Conservation (phyloP, 805 yeast species). For the Suhomyces tanzawaensis region DNA sequence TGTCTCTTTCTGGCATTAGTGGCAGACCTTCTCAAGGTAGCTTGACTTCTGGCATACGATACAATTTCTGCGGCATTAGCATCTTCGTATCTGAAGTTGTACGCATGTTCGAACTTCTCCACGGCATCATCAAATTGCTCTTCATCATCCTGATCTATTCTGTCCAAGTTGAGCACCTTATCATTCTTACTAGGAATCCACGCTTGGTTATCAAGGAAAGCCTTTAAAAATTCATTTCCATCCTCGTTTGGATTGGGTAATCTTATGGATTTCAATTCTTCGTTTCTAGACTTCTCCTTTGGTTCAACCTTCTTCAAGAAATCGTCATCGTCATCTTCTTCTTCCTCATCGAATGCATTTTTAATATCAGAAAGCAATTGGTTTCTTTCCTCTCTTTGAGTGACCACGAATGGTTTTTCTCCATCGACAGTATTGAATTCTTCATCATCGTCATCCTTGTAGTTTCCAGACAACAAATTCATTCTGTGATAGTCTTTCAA, state of each 20-base stretch:
- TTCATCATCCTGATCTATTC: conserved; percentile 57
- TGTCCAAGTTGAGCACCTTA: conserved; percentile 51
- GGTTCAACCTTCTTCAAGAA: conserved; percentile 49
- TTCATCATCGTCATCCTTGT: conserved; percentile 53
- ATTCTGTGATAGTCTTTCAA: conserved; percentile 91
- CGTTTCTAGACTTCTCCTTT: conserved; percentile 34
- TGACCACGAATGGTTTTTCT: conserved; percentile 69
- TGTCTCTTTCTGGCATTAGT: conserved; percentile 74
- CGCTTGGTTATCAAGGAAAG: conserved; percentile 73
- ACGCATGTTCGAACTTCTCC: conserved; percentile 86
- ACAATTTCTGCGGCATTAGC: conserved; percentile 87
- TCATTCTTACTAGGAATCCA: conserved; percentile 83
- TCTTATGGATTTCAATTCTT: conserved; percentile 20
- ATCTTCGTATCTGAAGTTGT: conserved; percentile 93
- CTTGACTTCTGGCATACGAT: conserved; percentile 92
- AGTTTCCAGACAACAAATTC: conserved; percentile 69
- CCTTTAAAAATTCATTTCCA: conserved; percentile 67
- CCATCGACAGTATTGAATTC: conserved; percentile 45
- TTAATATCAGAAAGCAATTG: conserved; percentile 78
- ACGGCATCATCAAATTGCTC: conserved; percentile 91
- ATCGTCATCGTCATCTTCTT: conserved; percentile 44
- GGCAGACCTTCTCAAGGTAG: conserved; percentile 81
- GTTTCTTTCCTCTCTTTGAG: conserved; percentile 71
- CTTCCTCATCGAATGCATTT: conserved; percentile 54
- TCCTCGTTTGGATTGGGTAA: conserved; percentile 62